Base-by-base conservation (phyloP, 2,329 filamentous ascomycete genomes). In the Phyllosticta capitalensis region DNA sequence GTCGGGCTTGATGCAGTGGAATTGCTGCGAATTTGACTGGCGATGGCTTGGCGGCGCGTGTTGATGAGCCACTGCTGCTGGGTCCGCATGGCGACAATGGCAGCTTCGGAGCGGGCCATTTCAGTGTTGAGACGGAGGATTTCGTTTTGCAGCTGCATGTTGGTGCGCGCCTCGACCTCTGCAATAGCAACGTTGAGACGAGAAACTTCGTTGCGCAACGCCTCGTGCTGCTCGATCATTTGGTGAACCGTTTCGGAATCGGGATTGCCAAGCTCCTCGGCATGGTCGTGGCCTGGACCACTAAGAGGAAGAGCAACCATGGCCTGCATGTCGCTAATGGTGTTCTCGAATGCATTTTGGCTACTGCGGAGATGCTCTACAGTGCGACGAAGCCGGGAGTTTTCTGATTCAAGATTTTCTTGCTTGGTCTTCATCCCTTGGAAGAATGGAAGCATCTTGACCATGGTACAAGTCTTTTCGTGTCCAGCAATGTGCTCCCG, bases 81-180 rank as follows among this genome's bases (percentile, higher is more conserved):
- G 26, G 38, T 55, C 9, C 58, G 58, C 53, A 55, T 59, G 20
- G 58, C 58, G 26, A 54, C 58, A 12, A 60, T 21, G 20, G 58
- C 54, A 12, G 82, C 82, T 61, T 81, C 83, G 7, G 81, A 79
- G 65, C 84, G 83, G 10, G 82, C 76, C 72, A 85, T 79, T 61
- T 86, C 83, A 64, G 85, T 83, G 61, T 83, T 82, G 55, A 81
- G 76, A 3, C 83, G 80, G 30, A 85, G 75, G 53, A 78, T 83
- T 67, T 86, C 83, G 64, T 84, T 86, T 72, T 85, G 78, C 49
- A 83, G 79, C 61, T 82, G 79, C 81, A 86, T 83, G 68, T 76
- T 83, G 45, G 81, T 79, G 38, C 82, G 79, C 53, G 80, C 82
- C 63, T 86, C 83, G 50, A 85, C 75, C 59, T 85, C 82, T 3